phyloP scores from a whole-genome alignment of 768 basidiomycete species.

The Russula dissimulans region DNA sequence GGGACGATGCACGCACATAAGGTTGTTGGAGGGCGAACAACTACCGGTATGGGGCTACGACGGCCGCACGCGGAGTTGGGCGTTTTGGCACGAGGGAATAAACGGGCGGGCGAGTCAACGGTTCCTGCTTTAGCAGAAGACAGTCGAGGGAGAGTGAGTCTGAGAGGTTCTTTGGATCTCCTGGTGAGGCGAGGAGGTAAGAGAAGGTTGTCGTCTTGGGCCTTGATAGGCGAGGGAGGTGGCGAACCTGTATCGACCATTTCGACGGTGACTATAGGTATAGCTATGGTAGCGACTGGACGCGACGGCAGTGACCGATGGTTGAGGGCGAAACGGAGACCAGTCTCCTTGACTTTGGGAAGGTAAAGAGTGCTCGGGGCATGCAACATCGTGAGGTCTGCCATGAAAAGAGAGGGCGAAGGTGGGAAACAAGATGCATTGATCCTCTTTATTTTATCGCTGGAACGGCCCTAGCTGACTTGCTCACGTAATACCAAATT shows the following conservation, averaged over 20 bases:
- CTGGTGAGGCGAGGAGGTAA: constrained; percentile 7
- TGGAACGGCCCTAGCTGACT: no score
- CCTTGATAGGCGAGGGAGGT: background rate
- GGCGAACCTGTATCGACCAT: constrained; percentile 7
- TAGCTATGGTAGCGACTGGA: background rate
- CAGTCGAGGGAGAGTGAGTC: background rate
- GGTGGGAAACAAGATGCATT: no score
- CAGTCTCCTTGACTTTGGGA: background rate
- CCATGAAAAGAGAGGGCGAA: background rate
- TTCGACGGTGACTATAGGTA: constrained; percentile 11
- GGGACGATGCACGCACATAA: constrained; percentile 39
- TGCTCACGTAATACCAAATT: background rate
- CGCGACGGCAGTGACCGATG: background rate
- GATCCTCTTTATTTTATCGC: no score
- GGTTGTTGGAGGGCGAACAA: constrained; percentile 53
- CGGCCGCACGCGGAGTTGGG: background rate
- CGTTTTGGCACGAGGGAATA: background rate
- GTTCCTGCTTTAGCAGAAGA: background rate
- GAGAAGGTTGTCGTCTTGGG: background rate
- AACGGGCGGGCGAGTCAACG: background rate
- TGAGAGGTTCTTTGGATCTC: background rate
- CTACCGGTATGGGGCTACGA: constrained; percentile 25
- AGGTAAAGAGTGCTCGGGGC: constrained; percentile 11
- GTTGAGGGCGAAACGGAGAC: constrained; percentile 4
- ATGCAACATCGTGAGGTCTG: constrained; percentile 11